Evolutionary conservation across 306 rosid species (phyloP).

Genomic region (Begonia peltatifolia): DNA sequence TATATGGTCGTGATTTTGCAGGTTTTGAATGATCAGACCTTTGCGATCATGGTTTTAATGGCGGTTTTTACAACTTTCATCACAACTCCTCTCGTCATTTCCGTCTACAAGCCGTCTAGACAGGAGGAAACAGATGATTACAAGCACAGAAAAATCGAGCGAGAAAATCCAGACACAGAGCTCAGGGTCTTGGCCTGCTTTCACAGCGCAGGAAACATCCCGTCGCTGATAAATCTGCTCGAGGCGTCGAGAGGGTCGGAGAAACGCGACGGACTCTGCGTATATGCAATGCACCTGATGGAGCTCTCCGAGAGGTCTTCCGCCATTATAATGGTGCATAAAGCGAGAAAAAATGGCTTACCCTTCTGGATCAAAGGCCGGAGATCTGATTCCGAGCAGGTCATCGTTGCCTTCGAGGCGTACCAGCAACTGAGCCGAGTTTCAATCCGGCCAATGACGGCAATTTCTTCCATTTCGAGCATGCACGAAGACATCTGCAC

Average conservation of each 20-base stretch:
- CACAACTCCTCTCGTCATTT: slow-evolving; percentile 62
- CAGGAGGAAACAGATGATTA: slow-evolving; percentile 26
- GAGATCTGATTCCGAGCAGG: slow-evolving; percentile 23
- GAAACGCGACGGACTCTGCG: slow-evolving; percentile 42
- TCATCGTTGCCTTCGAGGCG: slow-evolving; percentile 63
- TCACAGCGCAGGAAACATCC: slow-evolving; percentile 46
- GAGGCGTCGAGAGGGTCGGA: slow-evolving; percentile 67
- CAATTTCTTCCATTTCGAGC: slow-evolving; percentile 48
- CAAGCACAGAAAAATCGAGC: slow-evolving; percentile 45
- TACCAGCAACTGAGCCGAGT: slow-evolving; percentile 56
- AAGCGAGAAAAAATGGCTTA: slow-evolving; percentile 61
- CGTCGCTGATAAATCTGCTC: slow-evolving; percentile 56
- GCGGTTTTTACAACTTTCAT: slow-evolving; percentile 76
- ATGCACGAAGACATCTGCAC: slow-evolving; percentile 75
- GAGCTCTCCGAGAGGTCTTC: slow-evolving; percentile 84
- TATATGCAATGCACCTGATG: slow-evolving; percentile 76
- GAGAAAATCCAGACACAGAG: slow-evolving; percentile 36
- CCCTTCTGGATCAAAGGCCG: slow-evolving; percentile 56
- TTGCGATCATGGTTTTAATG: slow-evolving; percentile 87
- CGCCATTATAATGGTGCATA: slow-evolving; percentile 63
- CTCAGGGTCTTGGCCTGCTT: slow-evolving; percentile 62
- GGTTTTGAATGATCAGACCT: slow-evolving; percentile 90
- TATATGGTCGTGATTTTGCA: slow-evolving; percentile 19
- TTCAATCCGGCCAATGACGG: slow-evolving; percentile 59
- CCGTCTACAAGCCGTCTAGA: slow-evolving; percentile 49